Conservation (phyloP, 2,329 filamentous ascomycete genomes). For the Domatiomyces globalis region DNA sequence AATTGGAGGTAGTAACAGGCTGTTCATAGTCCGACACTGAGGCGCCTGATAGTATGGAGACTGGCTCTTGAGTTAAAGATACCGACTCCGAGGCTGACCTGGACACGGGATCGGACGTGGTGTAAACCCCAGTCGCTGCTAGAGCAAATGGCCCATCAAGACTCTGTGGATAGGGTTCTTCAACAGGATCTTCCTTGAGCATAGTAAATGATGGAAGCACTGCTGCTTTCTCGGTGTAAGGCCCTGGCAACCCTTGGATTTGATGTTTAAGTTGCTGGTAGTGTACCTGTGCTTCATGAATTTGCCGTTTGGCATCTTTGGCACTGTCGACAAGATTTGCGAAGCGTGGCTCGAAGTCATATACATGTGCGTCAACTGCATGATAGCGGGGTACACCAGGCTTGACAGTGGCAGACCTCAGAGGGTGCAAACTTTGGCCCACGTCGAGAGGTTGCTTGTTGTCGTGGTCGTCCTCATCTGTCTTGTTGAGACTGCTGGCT, state of each 20-base stretch:
- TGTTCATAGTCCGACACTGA: constrained; percentile 14
- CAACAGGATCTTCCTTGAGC: neutral
- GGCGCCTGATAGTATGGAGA: constrained; percentile 8
- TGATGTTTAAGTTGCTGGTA: constrained; percentile 6
- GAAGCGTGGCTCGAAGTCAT: constrained; percentile 13
- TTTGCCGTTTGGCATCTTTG: constrained; percentile 9
- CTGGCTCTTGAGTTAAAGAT: constrained; percentile 4
- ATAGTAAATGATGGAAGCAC: neutral
- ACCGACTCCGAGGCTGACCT: neutral
- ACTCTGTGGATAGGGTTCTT: neutral
- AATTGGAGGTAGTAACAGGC: constrained; percentile 5
- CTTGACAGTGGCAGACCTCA: constrained; percentile 12
- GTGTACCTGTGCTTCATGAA: constrained; percentile 8
- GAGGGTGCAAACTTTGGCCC: constrained; percentile 6
- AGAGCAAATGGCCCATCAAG: neutral
- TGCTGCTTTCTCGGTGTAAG: neutral
- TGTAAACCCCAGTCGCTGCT: neutral
- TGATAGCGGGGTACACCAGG: constrained; percentile 11
- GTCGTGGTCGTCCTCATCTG: neutral
- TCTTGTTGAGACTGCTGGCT: neutral
- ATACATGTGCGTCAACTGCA: constrained; percentile 11
- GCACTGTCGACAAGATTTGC: constrained; percentile 11
- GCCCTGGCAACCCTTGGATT: constrained; percentile 5
- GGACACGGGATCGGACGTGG: neutral
- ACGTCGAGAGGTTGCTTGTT: neutral